phyloP scores from a whole-genome alignment of 805 yeast species.

The Saccharomycopsis fibuligera region DNA sequence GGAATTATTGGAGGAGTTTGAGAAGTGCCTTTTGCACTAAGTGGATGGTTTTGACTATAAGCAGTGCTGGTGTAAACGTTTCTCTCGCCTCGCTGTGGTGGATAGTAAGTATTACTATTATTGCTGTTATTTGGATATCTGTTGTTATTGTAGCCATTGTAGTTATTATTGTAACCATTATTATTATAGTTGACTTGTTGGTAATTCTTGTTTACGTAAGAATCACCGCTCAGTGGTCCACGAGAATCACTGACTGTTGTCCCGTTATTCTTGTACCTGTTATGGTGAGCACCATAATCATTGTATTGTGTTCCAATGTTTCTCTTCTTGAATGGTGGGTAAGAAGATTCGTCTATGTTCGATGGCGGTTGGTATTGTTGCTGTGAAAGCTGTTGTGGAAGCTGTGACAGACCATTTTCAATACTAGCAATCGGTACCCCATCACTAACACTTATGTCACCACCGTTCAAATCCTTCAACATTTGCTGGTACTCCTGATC shows the following conservation, averaged over 20 bases:
- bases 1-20: constrained; percentile 7
- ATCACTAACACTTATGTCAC: background rate
- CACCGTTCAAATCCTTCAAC: constrained; percentile 42
- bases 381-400: too few species aligned
- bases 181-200: constrained; percentile 43
- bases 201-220: constrained; percentile 4
- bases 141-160: background rate
- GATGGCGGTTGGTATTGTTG: background rate
- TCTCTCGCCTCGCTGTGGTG: background rate
- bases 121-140: background rate
- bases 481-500: constrained; percentile 46
- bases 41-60: background rate
- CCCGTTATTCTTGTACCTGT: constrained; percentile 40
- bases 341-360: background rate
- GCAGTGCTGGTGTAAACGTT: background rate
- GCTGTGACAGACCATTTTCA: background rate
- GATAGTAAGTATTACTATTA: background rate
- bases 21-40: background rate
- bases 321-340: constrained; percentile 18
- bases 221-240: constrained; percentile 37
- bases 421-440: background rate
- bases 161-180: constrained; percentile 3
- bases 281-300: constrained; percentile 41
- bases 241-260: constrained; percentile 34
- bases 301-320: background rate